Base-by-base conservation (phyloP, 352 stramenopile species). In the Pythium dissotocum region DNA sequence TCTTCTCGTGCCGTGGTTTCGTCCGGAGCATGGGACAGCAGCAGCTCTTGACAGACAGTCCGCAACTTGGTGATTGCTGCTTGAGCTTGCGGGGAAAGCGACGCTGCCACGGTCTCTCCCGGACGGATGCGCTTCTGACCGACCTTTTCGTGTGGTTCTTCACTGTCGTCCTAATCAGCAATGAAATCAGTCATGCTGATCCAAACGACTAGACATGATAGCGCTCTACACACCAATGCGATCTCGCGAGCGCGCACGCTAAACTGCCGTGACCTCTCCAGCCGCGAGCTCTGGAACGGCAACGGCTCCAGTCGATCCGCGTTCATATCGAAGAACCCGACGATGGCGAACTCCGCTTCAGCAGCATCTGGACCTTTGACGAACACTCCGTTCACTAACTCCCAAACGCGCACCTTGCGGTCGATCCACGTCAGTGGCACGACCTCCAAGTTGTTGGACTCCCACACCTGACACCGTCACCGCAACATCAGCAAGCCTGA, bases 1-100 rank as follows among this genome's bases (percentile, higher is more conserved):
- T 87, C 73, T 55, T 91, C 83, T 18, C 83, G 83, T 1, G 81
- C 83, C 0, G 81, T 85, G 67, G 86, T 85, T 16, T 76, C 70
- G 16, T 77, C 72, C 1, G 83, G 80, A 14, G 84, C 70, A 56
- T 79, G 87, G 18, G 81, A 91, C 28, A 89, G 62, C 59, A 87
- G 81, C 46, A 91, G 67, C 55, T 91, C 79, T 35, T 88, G 61
- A 32, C 80, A 89, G 32, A 77, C 83, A 26, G 67, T 60, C n/a
- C 83, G 73, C 24, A 91, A 56, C 36, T 87, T 86, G 36, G 72
- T 64, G 21, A 84, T 54, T 0, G 73, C 72, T 3, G 53, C 32
- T 26, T 62, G 13, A 4, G 30, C 57, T 18, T 65, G 35, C 0
- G 53, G 55, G 1, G 60, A 52, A 16, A 36, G 46, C 14, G 14